phyloP scores from a whole-genome alignment of 2,329 filamentous ascomycete genomes.

The Aspergillus uvarum region DNA sequence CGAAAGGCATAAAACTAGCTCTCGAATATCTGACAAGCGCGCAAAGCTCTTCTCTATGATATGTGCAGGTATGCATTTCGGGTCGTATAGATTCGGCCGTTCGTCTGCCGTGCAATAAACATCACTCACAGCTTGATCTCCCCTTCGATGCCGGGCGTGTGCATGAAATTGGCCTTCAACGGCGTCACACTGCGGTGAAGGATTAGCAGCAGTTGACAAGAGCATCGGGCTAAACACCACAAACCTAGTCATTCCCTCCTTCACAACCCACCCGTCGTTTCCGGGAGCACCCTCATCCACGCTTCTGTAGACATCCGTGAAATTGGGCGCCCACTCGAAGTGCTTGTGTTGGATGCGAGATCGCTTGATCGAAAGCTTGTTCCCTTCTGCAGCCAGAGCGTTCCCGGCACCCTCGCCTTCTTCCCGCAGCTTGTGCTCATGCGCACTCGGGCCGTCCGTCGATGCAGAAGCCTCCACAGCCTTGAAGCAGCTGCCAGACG shows the following conservation, averaged over 20 bases:
- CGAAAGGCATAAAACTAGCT: conserved; percentile 29
- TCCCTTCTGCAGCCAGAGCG: conserved; percentile 25
- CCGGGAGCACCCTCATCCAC: conserved; percentile 77
- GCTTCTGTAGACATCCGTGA: conserved; percentile 81
- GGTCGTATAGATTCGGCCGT: conserved; percentile 20
- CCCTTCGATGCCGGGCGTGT: conserved; percentile 62
- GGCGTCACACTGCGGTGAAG: conserved; percentile 70
- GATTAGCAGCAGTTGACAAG: conserved; percentile 10
- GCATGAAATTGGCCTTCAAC: conserved; percentile 89
- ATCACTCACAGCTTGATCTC: conserved; percentile 81
- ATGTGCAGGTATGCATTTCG: conserved; percentile 17
- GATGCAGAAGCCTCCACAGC: conserved; percentile 67
- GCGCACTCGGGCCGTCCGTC: conserved; percentile 60
- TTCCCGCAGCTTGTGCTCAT: conserved; percentile 73
- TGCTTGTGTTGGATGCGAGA: conserved; percentile 71
- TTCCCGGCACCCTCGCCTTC: conserved; percentile 51
- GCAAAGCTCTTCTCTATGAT: conserved; percentile 24
- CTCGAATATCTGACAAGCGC: conserved; percentile 26
- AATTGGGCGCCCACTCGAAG: conserved; percentile 91
- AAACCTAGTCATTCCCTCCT: conserved; percentile 81
- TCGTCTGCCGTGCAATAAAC: conserved; percentile 7
- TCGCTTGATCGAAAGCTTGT: conserved; percentile 29
- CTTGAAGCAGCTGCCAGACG: conserved; percentile 78
- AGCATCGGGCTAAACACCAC: background rate
- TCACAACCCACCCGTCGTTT: conserved; percentile 91